These are phyloP conservation scores for Cytospora chrysosperma DNA, from an alignment of 2,329 filamentous ascomycete species.

Conservation along the genomic window DNA sequence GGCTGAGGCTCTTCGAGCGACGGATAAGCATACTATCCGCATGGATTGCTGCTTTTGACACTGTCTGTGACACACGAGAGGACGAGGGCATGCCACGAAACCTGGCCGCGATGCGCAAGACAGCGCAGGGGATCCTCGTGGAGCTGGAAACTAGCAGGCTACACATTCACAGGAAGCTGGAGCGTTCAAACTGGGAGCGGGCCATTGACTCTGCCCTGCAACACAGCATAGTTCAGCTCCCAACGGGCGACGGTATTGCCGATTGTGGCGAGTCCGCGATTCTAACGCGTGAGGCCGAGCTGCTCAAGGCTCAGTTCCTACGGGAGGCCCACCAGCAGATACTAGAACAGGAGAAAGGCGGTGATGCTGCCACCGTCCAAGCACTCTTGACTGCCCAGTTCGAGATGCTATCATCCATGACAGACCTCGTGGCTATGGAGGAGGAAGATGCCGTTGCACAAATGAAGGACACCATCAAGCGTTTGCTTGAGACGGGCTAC, in stretches of 20 bases:
- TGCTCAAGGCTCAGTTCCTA: constrained; percentile 79
- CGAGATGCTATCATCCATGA: constrained; percentile 81
- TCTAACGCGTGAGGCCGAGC: constrained; percentile 77
- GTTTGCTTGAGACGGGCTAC: constrained; percentile 74
- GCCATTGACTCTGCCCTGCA: constrained; percentile 84
- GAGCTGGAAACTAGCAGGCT: constrained; percentile 89
- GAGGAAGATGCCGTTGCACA: constrained; percentile 80
- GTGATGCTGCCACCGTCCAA: constrained; percentile 76
- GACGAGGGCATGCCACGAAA: constrained; percentile 69
- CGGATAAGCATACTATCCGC: constrained; percentile 82
- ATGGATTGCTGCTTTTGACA: constrained; percentile 91
- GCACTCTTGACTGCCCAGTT: constrained; percentile 87
- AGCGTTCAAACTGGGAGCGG: constrained; percentile 82
- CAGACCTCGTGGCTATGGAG: constrained; percentile 77
- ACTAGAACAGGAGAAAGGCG: constrained; percentile 78
- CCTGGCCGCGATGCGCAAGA: constrained; percentile 76
- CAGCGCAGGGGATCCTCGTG: constrained; percentile 80
- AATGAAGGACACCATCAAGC: constrained; percentile 73
- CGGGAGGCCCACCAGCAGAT: constrained; percentile 76
- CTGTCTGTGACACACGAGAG: constrained; percentile 70
- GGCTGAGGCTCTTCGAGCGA: constrained; percentile 76
- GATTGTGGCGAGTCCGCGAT: constrained; percentile 69
- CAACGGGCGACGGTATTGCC: constrained; percentile 62
- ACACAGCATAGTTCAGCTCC: constrained; percentile 77
- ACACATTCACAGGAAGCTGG: constrained; percentile 81